Conservation (phyloP, 345 rosid species). For the Hibiscus mutabilis region DNA sequence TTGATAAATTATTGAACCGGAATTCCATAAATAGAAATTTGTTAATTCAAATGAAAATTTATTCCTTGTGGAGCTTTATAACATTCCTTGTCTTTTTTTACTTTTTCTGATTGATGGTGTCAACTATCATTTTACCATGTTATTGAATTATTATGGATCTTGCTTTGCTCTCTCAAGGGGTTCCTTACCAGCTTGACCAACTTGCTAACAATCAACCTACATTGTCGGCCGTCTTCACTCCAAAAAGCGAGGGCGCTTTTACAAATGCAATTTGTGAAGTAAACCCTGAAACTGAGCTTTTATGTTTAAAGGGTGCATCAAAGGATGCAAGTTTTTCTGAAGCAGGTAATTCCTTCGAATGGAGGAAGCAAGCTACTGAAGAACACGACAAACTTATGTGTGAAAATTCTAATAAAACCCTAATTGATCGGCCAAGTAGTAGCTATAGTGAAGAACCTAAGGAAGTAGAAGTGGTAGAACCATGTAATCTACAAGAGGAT, state of each 20-base stretch:
- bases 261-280: slow-evolving; percentile 20
- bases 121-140: background rate
- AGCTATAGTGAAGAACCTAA: slow-evolving; percentile 19
- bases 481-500: slow-evolving; percentile 23
- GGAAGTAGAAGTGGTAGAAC: slow-evolving; percentile 26
- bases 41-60: background rate
- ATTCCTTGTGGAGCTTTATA: background rate
- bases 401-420: slow-evolving; percentile 17
- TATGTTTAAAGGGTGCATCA: slow-evolving; percentile 28
- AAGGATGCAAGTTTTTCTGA: slow-evolving; percentile 27
- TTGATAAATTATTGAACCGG: background rate
- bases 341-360: slow-evolving; percentile 23
- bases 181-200: slow-evolving; percentile 88
- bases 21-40: background rate
- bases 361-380: slow-evolving; percentile 15
- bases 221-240: slow-evolving; percentile 67
- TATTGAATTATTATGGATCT: slow-evolving; percentile 10
- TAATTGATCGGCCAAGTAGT: slow-evolving; percentile 24
- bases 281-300: slow-evolving; percentile 28
- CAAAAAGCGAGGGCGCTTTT: slow-evolving; percentile 32
- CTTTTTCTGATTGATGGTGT: background rate
- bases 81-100: background rate
- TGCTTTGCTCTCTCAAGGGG: slow-evolving; percentile 43
- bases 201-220: slow-evolving; percentile 75
- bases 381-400: slow-evolving; percentile 25